A percentile compares a stretch with the other conserved stretches of the same genome.
Evolutionary conservation across 2,329 filamentous ascomycete species (phyloP).

Genomic region (Cylindrodendrum hubeiense): DNA sequence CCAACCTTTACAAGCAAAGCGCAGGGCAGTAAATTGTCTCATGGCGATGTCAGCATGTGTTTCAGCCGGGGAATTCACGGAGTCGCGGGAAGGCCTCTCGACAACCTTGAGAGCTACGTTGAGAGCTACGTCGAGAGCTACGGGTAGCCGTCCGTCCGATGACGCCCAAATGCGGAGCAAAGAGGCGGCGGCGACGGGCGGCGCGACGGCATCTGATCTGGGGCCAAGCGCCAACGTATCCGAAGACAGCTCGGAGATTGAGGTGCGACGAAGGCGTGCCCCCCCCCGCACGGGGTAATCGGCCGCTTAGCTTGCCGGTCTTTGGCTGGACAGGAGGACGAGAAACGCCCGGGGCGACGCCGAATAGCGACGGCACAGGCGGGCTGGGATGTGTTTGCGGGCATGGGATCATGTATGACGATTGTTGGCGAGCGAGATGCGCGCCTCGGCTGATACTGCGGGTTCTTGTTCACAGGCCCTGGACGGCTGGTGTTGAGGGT

Average conservation of each 20-base stretch:
- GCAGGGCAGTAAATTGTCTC: not conserved
- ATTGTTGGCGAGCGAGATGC: not conserved
- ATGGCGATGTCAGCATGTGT: not conserved
- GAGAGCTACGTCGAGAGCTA: not conserved
- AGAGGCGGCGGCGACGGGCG: not conserved
- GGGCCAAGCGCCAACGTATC: not conserved
- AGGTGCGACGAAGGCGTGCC: slow-evolving; percentile 30
- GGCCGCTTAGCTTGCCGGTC: slow-evolving; percentile 27
- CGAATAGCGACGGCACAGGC: slow-evolving; percentile 41
- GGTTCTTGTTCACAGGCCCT: not conserved
- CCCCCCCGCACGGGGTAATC: slow-evolving; percentile 29
- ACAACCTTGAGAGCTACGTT: slow-evolving; percentile 15
- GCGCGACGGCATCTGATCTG: not conserved
- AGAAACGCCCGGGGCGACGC: slow-evolving; percentile 35
- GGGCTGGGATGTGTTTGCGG: not conserved
- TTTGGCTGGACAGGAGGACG: slow-evolving; percentile 20
- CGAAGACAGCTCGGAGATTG: slow-evolving; percentile 27
- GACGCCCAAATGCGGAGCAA: slow-evolving; percentile 17
- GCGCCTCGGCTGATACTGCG: not conserved
- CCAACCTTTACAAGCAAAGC: not conserved
- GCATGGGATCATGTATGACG: slow-evolving; percentile 7
- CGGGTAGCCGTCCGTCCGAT: slow-evolving; percentile 17
- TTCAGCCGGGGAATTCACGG: slow-evolving; percentile 21
- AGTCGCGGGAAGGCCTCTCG: not conserved
- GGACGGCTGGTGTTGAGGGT: not conserved